Base-by-base conservation (phyloP, 768 basidiomycete species). In the Kondoa malvinella region DNA sequence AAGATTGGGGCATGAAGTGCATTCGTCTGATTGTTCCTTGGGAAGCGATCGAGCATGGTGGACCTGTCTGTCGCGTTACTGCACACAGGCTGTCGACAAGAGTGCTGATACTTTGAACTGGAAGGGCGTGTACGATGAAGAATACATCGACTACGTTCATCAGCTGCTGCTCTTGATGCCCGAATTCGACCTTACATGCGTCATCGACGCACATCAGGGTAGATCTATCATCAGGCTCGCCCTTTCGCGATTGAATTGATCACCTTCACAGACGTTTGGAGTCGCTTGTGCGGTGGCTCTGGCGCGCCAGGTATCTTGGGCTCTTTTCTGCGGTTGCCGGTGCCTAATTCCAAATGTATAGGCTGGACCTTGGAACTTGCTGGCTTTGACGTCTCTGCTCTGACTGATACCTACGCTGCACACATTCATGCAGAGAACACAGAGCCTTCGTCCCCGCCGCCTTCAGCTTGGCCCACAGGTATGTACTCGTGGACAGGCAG, bases 31-130 rank as follows among this genome's bases (percentile, higher is more conserved):
- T 92, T 30, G 84, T 97, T 2, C 92, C 94, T 0, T 99, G 94
- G 94, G 94, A 99, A 76, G 90, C 94, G 0, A 81, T 97, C 17
- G 94, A 96, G 75, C 95, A 97, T 75, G 84, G 82, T 69, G 94
- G 90, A 32, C 67, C n/a, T 25, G 40, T 50, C 12, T 50, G 40
- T 50, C 40, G 8, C 21, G 21, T 50, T 21, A 50, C 12, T 50
- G 12, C 15, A 2, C 15, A 14, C 32, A 29, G 21, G 26, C 14
- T 32, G 4, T 14, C 67, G 40, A 2, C 34, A 50, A 17, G 21
- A 25, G 30, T 3, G 64, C 70, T 57, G 63, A 64, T 72, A 92
- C 89, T 4, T n/a, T n/a, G n/a, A n/a, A n/a, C n/a, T n/a, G n/a
- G n/a, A n/a, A n/a, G n/a, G 91, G 91, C 0, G 76, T 85, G 25